phyloP scores from a whole-genome alignment of 441 rosid genomes.

The Isatis lusitanica region DNA sequence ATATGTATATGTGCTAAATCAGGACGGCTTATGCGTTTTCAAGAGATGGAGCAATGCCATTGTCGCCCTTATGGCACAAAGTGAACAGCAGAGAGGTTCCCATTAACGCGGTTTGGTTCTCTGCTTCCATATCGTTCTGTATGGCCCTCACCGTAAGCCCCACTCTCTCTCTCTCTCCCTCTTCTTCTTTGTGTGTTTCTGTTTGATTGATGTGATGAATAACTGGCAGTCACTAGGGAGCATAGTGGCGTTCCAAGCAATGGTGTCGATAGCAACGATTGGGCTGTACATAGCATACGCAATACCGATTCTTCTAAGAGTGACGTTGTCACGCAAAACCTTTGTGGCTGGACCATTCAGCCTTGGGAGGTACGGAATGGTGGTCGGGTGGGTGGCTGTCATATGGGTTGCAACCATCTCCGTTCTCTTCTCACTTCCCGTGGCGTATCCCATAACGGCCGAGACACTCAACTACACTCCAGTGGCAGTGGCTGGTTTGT shows the following conservation, averaged over 20 bases:
- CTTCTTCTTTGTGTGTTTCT: not conserved
- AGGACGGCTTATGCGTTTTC: slow-evolving; percentile 99
- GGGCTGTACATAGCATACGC: slow-evolving; percentile 97
- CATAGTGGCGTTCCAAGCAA: slow-evolving; percentile 87
- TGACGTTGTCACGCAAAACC: slow-evolving; percentile 74
- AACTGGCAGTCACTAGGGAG: slow-evolving; percentile 84
- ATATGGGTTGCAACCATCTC: slow-evolving; percentile 88
- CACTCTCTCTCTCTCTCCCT: not conserved
- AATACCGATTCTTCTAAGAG: slow-evolving; percentile 79
- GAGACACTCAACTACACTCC: slow-evolving; percentile 96
- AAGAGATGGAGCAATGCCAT: slow-evolving; percentile 97
- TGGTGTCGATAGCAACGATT: slow-evolving; percentile 96
- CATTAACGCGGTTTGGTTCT: slow-evolving; percentile 89
- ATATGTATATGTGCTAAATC: slow-evolving; percentile 7
- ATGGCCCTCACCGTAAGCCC: slow-evolving; percentile 89
- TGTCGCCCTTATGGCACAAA: slow-evolving; percentile 83
- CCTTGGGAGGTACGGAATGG: slow-evolving; percentile 63
- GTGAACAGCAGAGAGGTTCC: slow-evolving; percentile 89
- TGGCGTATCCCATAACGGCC: slow-evolving; percentile 72
- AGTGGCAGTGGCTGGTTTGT: slow-evolving; percentile 81
- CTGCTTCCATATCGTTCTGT: slow-evolving; percentile 73
- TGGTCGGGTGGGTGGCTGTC: slow-evolving; percentile 87
- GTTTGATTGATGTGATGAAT: not conserved
- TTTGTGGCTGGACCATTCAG: slow-evolving; percentile 81
- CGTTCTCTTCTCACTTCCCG: slow-evolving; percentile 88